Evolutionary conservation across 2,329 filamentous ascomycete species (phyloP), one percentile per base, ranked within the genome.

Genomic region (Cytospora chrysosperma): DNA sequence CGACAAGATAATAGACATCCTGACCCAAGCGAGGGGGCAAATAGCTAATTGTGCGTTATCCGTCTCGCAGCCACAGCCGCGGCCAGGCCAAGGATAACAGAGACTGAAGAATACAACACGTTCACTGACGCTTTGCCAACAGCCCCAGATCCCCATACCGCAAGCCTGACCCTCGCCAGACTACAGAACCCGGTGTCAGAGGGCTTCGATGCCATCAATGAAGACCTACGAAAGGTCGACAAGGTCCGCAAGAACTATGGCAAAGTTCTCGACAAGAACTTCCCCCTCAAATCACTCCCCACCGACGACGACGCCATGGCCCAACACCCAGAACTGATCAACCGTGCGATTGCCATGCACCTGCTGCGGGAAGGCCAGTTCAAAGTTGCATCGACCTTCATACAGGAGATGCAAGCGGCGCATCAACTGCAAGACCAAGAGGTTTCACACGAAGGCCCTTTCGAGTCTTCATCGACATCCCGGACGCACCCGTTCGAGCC

Each of bases 291-390:
- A 17, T 80, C 90, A 17, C 86, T 94, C 0, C 90, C 88, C 17
- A 90, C 87, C 71, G 90, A 93, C 63, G 88, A 92, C 70, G 92
- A 96, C 75, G 89, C 88, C 37, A 87, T 97, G 75, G 88, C 86
- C 1, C 85, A 88, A 24, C 88, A 96, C 68, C 84, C 90, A 4
- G 81, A 84, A 19, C 82, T 97, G 15, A 92, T 98, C 73, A 96
- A 97, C 77, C 87, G 93, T 62, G 94, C 95, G 8, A 96, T 99
- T 70, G 91, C 91, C 12, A 97, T 98, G 93, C 95, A 99, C 73
- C 84, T 99, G 26, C 84, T 99, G 47, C 91, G 95, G 49, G 94
- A 98, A 77, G 95, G 95, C 56, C 91, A 97, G 73, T 99, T 99
- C 75, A 84, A 83, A 26, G 93, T 97, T 2, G 94, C 94, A 15